phyloP scores from a whole-genome alignment of 371 early-diverging fungal species.

The Furculomyces boomerangus region DNA sequence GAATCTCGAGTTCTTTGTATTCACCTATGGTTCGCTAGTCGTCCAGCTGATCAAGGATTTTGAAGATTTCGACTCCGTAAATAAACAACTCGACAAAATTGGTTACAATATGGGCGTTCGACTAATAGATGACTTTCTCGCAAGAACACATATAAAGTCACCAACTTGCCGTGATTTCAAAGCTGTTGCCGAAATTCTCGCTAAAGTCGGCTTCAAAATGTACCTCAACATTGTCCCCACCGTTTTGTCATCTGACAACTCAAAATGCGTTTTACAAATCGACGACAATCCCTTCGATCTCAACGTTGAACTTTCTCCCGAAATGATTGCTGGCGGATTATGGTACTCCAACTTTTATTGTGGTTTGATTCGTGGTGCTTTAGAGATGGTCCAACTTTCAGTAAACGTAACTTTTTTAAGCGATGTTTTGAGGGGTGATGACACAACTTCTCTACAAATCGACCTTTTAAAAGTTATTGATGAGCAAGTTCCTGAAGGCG shows the following conservation, averaged over 20 bases:
- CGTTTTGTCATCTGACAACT: slow-evolving; percentile 56
- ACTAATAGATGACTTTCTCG: slow-evolving; percentile 90
- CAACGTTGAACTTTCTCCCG: slow-evolving; percentile 64
- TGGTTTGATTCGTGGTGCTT: slow-evolving; percentile 82
- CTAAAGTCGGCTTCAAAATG: slow-evolving; percentile 92
- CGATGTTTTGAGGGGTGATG: slow-evolving; percentile 77
- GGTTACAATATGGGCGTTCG: slow-evolving; percentile 94
- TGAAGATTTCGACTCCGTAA: slow-evolving; percentile 81
- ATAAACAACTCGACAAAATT: slow-evolving; percentile 93
- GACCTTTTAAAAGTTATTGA: slow-evolving; percentile 72
- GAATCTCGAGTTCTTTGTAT: slow-evolving; percentile 90
- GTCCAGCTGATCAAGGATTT: slow-evolving; percentile 88
- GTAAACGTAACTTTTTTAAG: slow-evolving; percentile 68
- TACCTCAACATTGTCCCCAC: slow-evolving; percentile 79
- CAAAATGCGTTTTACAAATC: slow-evolving; percentile 74
- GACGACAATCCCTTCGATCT: slow-evolving; percentile 93
- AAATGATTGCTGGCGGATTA: slow-evolving; percentile 60
- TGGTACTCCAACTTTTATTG: slow-evolving; percentile 93
- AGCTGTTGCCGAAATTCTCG: slow-evolving; percentile 81
- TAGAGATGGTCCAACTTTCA: slow-evolving; percentile 94
- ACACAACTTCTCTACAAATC: slow-evolving; percentile 75
- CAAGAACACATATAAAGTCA: slow-evolving; percentile 43
- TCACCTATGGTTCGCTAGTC: slow-evolving; percentile 95
- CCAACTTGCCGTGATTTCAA: slow-evolving; percentile 73
- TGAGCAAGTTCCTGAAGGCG: slow-evolving; percentile 86